phyloP scores from a whole-genome alignment of 1,139 yeast genomes.

The Debaryomycetaceae sp. region DNA sequence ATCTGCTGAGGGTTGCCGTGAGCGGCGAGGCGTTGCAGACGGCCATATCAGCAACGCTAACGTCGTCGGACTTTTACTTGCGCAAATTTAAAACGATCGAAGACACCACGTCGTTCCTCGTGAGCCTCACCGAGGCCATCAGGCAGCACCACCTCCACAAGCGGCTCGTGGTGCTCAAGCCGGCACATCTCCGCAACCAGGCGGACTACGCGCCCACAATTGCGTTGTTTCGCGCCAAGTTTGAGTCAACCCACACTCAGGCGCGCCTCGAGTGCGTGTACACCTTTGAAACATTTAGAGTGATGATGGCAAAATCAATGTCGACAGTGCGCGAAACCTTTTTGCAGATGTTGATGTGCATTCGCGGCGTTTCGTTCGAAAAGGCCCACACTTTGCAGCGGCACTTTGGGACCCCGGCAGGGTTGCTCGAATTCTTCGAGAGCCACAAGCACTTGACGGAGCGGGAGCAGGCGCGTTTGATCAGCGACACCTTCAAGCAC shows the following conservation, averaged over 20 bases:
- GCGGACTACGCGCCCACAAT: constrained; percentile 44
- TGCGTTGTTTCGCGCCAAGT: constrained; percentile 38
- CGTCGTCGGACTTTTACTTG: constrained; percentile 62
- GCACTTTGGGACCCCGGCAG: constrained; percentile 59
- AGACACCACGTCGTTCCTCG: constrained; percentile 66
- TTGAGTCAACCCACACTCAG: constrained; percentile 20
- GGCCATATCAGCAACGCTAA: constrained; percentile 67
- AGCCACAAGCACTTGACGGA: constrained; percentile 11
- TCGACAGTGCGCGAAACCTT: constrained; percentile 75
- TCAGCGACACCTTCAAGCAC: constrained; percentile 41
- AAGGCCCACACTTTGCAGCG: constrained; percentile 77
- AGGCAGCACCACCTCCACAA: constrained; percentile 24
- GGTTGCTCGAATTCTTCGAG: constrained; percentile 35
- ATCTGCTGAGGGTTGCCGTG: constrained; percentile 27
- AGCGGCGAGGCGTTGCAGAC: constrained; percentile 71
- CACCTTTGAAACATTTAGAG: constrained; percentile 60
- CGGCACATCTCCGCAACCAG: constrained; percentile 47
- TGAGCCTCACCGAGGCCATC: constrained; percentile 52
- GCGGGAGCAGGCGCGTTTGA: constrained; percentile 35
- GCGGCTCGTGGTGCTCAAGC: constrained; percentile 44
- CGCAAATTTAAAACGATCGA: constrained; percentile 69
- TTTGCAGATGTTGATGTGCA: constrained; percentile 70
- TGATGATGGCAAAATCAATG: constrained; percentile 66
- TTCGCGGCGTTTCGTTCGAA: constrained; percentile 77
- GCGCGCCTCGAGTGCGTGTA: constrained; percentile 49